Base-by-base conservation (phyloP, 108 stramenopile genomes). In the Epithemia pelagica region DNA sequence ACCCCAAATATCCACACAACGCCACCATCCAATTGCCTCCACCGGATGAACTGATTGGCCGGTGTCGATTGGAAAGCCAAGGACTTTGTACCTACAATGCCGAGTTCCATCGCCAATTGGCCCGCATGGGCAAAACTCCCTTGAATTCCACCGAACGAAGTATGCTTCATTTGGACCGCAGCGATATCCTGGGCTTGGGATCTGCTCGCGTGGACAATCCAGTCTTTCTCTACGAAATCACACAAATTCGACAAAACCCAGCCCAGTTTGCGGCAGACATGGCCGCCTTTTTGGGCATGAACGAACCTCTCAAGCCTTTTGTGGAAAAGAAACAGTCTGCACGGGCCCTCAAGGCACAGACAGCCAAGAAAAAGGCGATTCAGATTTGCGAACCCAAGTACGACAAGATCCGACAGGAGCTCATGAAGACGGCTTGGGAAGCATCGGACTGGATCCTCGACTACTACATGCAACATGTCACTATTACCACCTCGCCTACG, bases 191-290 rank as follows among this genome's bases (percentile, higher is more conserved):
- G 37, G 37, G 37, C 15, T 46, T 46, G 37, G 37, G 37, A 5
- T 10, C 10, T 46, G 10, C 5, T 46, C 37, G 37, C 37, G 37
- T 46, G 10, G 37, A 46, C 37, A 46, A 46, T 46, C 73, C 73
- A 25, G 30, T 74, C 23, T 74, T 74, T 52, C 28, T 74, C 1
- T 58, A 59, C 28, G 73, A 74, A 10, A 68, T 55, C 2, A 24
- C 32, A 28, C 67, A 70, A 54, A 30, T 69, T 27, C 58, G 71
- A 2, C 53, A 21, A 10, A 28, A 54, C 21, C 2, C 57, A 59
- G 59, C 28, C 7, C 56, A 30, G 28, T 75, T 75, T 37, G 33
- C 55, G 27, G 26, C 30, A 0, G 74, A 69, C 28, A 10, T 72
- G 28, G 56, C 64, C 27, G 18, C 46, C 23, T 74, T 74, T 66